A percentile compares a stretch with the other conserved stretches of the same genome.
phyloP scores from a whole-genome alignment of 2,329 filamentous ascomycete genomes.

The Leptographium galeiforme region DNA sequence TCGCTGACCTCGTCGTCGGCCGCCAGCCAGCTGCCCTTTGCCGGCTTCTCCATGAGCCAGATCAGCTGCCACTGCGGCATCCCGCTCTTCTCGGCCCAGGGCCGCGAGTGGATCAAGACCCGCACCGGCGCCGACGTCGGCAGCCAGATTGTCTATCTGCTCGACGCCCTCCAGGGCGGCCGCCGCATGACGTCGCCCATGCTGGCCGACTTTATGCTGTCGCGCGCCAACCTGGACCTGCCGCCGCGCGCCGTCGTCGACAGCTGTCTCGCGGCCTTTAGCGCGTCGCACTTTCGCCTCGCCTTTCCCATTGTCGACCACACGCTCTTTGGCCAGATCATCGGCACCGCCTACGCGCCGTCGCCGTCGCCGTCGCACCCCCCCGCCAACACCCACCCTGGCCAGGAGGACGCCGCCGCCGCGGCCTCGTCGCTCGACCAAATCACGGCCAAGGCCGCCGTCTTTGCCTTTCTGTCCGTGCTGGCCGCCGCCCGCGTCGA shows the following conservation, averaged over 20 bases:
- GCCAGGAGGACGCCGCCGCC: background rate
- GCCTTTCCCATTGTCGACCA: constrained; percentile 36
- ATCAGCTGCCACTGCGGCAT: constrained; percentile 34
- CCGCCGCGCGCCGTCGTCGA: constrained; percentile 10
- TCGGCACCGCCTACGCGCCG: constrained; percentile 27
- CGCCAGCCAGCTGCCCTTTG: constrained; percentile 30
- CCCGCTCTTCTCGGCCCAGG: constrained; percentile 32
- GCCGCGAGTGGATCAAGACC: constrained; percentile 32
- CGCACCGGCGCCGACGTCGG: constrained; percentile 22
- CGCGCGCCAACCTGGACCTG: background rate
- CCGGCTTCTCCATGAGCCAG: constrained; percentile 30
- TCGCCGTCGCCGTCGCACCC: background rate
- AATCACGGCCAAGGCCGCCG: constrained; percentile 29
- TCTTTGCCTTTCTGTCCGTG: constrained; percentile 34
- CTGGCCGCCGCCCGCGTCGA: constrained; percentile 10
- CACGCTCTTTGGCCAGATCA: constrained; percentile 30
- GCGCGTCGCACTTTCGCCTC: constrained; percentile 22
- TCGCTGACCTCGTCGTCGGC: background rate
- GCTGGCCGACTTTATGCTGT: background rate
- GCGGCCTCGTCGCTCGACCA: constrained; percentile 13
- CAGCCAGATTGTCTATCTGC: constrained; percentile 11
- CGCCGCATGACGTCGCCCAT: background rate
- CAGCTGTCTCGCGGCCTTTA: constrained; percentile 19
- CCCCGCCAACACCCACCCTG: background rate
- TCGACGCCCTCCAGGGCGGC: constrained; percentile 12